These are phyloP conservation scores for Curvularia eragrostidis DNA, from an alignment of 2,329 filamentous ascomycete genomes.

Conservation along the genomic window DNA sequence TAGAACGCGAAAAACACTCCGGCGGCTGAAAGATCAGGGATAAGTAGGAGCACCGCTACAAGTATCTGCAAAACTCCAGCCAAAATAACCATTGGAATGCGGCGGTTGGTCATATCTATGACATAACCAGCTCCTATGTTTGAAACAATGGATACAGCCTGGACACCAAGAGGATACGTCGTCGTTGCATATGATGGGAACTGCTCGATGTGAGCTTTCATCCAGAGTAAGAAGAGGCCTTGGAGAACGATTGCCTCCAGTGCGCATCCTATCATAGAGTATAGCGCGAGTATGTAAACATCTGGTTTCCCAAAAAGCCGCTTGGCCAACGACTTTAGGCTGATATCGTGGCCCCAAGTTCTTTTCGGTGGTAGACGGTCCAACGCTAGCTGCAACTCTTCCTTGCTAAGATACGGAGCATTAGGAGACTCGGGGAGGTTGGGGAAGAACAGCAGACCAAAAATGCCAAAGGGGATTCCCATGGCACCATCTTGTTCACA, in stretches of 20 bases:
- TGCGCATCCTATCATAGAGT: slow-evolving; percentile 47
- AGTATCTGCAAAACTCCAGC: slow-evolving; percentile 45
- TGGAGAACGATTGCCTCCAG: slow-evolving; percentile 46
- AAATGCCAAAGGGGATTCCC: slow-evolving; percentile 40
- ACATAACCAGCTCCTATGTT: slow-evolving; percentile 48
- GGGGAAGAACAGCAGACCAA: slow-evolving; percentile 38
- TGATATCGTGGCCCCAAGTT: slow-evolving; percentile 35
- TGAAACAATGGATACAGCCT: slow-evolving; percentile 63
- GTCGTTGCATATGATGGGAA: slow-evolving; percentile 59
- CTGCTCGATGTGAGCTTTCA: slow-evolving; percentile 28
- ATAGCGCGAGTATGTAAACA: slow-evolving; percentile 51
- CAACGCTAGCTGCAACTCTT: slow-evolving; percentile 36
- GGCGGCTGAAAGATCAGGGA: slow-evolving; percentile 40
- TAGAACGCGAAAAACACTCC: slow-evolving; percentile 51
- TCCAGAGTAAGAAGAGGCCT: slow-evolving; percentile 36
- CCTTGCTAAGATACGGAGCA: slow-evolving; percentile 32
- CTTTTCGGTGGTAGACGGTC: slow-evolving; percentile 35
- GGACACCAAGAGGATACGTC: slow-evolving; percentile 64
- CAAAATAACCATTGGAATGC: slow-evolving; percentile 47
- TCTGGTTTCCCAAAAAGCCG: slow-evolving; percentile 32
- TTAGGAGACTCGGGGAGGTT: slow-evolving; percentile 38
- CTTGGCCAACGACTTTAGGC: slow-evolving; percentile 30
- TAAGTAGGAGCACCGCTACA: slow-evolving; percentile 43
- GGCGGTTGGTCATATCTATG: slow-evolving; percentile 49
- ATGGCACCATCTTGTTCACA: slow-evolving; percentile 33